Conservation (phyloP, 2,329 filamentous ascomycete species). For the Blumeria graminis region DNA sequence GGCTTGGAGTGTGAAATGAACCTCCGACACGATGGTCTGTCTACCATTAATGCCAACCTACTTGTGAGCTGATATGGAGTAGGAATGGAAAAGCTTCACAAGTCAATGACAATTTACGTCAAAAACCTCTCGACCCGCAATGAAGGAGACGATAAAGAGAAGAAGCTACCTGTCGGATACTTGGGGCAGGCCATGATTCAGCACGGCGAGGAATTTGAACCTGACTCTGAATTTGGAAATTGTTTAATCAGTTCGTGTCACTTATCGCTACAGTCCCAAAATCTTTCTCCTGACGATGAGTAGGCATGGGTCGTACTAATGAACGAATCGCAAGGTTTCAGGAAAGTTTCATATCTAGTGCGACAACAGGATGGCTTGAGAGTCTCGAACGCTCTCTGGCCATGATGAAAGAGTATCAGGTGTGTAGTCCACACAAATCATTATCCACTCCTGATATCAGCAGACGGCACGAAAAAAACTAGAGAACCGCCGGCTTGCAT, state of each 20-base stretch:
- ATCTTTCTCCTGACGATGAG: neutral
- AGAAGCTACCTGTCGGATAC: conserved; percentile 54
- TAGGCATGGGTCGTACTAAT: conserved; percentile 61
- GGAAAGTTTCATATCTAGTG: conserved; percentile 55
- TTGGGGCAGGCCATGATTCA: conserved; percentile 66
- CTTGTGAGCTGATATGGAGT: conserved; percentile 6
- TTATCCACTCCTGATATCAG: conserved; percentile 14
- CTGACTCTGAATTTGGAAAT: conserved; percentile 74
- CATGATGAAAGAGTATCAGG: conserved; percentile 97
- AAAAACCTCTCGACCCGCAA: conserved; percentile 70
- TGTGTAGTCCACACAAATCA: conserved; percentile 19
- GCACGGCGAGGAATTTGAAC: conserved; percentile 83
- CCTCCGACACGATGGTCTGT: conserved; percentile 61
- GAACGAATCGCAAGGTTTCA: conserved; percentile 71
- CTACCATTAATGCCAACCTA: neutral
- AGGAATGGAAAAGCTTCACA: conserved; percentile 83
- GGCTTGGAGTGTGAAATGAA: conserved; percentile 74
- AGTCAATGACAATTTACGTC: conserved; percentile 63
- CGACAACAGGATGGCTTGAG: conserved; percentile 69
- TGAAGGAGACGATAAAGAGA: conserved; percentile 71
- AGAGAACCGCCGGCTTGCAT: conserved; percentile 67
- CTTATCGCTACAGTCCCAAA: neutral
- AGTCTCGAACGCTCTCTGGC: conserved; percentile 71
- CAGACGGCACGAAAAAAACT: conserved; percentile 72
- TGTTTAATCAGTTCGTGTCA: conserved; percentile 39